Percentiles rank a stretch among this genome's conserved stretches.
These are phyloP conservation scores for Gossypium ekmanianum DNA, from an alignment of 345 rosid genomes.

Conservation along the genomic window DNA sequence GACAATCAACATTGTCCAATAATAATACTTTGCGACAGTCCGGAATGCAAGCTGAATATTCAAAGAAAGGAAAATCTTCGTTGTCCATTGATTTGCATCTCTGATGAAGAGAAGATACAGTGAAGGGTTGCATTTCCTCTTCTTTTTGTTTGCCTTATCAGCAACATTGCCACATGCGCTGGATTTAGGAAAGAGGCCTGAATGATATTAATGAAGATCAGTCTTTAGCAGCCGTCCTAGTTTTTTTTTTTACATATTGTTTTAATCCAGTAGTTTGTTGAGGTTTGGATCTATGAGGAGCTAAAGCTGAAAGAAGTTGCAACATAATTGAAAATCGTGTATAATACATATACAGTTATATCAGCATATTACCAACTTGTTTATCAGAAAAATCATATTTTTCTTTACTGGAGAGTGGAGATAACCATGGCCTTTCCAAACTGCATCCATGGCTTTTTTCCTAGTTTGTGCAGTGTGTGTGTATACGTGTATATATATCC, in stretches of 20 bases:
- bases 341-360: slow-evolving; percentile 20
- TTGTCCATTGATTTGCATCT: slow-evolving; percentile 64
- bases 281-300: slow-evolving; percentile 29
- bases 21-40: not conserved
- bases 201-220: slow-evolving; percentile 12
- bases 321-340: slow-evolving; percentile 25
- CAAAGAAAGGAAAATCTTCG: slow-evolving; percentile 66
- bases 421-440: slow-evolving; percentile 18
- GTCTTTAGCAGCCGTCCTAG: slow-evolving; percentile 3
- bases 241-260: slow-evolving; percentile 1
- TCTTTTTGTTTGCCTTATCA: slow-evolving; percentile 16
- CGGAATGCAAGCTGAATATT: slow-evolving; percentile 27
- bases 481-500: not conserved
- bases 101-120: slow-evolving; percentile 21
- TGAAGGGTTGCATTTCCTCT: not conserved
- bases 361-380: slow-evolving; percentile 14
- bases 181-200: slow-evolving; percentile 1
- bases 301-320: slow-evolving; percentile 11
- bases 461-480: slow-evolving; percentile 31
- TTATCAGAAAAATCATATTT: not conserved
- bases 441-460: slow-evolving; percentile 21
- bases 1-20: not conserved
- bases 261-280: slow-evolving; percentile 18
- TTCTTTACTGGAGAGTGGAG: slow-evolving; percentile 14
- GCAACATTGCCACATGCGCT: slow-evolving; percentile 15